Conservation (phyloP, 2,329 filamentous ascomycete species). For the Amphichorda felina region DNA sequence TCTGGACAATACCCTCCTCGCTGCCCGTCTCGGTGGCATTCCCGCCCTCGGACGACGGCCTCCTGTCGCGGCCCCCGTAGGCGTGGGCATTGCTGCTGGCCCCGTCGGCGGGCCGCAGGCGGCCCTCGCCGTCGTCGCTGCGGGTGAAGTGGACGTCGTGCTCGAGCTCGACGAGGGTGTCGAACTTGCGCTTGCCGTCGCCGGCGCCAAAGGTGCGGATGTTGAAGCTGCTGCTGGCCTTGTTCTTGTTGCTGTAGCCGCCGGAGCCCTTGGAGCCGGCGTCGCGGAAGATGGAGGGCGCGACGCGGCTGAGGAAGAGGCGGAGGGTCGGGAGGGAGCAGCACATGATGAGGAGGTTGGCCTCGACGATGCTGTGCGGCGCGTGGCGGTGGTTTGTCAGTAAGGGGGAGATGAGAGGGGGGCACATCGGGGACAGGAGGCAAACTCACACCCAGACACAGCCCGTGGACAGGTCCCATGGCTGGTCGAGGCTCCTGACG, state of each 20-base stretch:
- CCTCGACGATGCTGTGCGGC: slow-evolving; percentile 15
- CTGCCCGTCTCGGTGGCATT: neutral
- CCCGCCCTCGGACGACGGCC: neutral
- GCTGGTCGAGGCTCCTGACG: slow-evolving; percentile 10
- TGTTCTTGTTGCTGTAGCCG: slow-evolving; percentile 1
- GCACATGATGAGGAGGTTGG: slow-evolving; percentile 24
- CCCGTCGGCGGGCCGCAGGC: neutral
- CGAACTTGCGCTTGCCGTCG: slow-evolving; percentile 4
- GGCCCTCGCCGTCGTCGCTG: neutral
- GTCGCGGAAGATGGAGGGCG: slow-evolving; percentile 13
- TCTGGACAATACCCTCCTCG: slow-evolving; percentile 2
- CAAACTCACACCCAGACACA: slow-evolving; percentile 11
- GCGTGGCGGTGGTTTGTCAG: neutral
- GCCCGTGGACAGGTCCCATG: slow-evolving; percentile 11
- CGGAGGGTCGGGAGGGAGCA: slow-evolving; percentile 22
- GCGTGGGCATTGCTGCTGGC: neutral
- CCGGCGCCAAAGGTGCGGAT: slow-evolving; percentile 4
- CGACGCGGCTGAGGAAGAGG: slow-evolving; percentile 19
- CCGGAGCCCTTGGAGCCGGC: neutral
- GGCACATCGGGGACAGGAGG: too few relatives aligned
- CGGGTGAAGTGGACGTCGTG: neutral
- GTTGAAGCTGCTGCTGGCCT: neutral
- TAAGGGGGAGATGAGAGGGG: too few relatives aligned
- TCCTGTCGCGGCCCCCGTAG: neutral
- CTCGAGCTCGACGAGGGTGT: slow-evolving; percentile 5